Evolutionary conservation across 1,284 basidiomycete genomes (phyloP).

Genomic region (Trametes versicolor): DNA sequence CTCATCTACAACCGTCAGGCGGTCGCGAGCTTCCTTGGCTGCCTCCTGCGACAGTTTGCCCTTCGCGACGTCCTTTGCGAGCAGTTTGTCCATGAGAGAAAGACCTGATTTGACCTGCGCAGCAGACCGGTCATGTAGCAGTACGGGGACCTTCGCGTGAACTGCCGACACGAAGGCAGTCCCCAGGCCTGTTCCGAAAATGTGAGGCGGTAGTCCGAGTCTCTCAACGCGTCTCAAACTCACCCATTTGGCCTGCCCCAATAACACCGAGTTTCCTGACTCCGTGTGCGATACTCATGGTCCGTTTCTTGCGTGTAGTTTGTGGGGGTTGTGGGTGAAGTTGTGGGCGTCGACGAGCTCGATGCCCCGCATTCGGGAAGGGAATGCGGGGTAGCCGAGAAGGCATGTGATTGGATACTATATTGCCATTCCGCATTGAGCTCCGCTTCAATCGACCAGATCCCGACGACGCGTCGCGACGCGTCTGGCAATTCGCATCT

Average conservation of each 20-base stretch:
- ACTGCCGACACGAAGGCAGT: slow-evolving; percentile 89
- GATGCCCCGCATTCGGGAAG: neutral
- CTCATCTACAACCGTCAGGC: slow-evolving; percentile 64
- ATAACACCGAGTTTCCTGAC: slow-evolving; percentile 76
- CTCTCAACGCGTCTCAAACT: slow-evolving; percentile 17
- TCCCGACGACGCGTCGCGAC: slow-evolving; percentile 17
- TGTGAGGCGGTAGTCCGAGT: neutral
- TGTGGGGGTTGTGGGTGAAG: neutral
- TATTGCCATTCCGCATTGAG: too few species aligned
- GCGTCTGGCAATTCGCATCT: neutral
- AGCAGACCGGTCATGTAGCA: slow-evolving; percentile 69
- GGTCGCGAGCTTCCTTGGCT: slow-evolving; percentile 77
- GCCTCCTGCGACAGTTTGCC: slow-evolving; percentile 80
- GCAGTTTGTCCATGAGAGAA: slow-evolving; percentile 79
- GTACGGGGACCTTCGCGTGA: slow-evolving; percentile 79
- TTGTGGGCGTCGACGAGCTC: neutral
- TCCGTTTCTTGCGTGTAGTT: neutral
- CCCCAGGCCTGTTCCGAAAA: slow-evolving; percentile 60
- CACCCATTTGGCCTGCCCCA: slow-evolving; percentile 88
- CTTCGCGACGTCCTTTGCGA: slow-evolving; percentile 91
- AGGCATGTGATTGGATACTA: slow-evolving; percentile 10
- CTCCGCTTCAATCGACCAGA: neutral
- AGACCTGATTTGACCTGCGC: slow-evolving; percentile 79
- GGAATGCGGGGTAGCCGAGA: slow-evolving; percentile 19
- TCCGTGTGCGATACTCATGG: slow-evolving; percentile 70